Percentiles rank a stretch among this genome's conserved stretches.
Evolutionary conservation across 441 rosid genomes (phyloP).

Genomic region (Euphorbia corollata): DNA sequence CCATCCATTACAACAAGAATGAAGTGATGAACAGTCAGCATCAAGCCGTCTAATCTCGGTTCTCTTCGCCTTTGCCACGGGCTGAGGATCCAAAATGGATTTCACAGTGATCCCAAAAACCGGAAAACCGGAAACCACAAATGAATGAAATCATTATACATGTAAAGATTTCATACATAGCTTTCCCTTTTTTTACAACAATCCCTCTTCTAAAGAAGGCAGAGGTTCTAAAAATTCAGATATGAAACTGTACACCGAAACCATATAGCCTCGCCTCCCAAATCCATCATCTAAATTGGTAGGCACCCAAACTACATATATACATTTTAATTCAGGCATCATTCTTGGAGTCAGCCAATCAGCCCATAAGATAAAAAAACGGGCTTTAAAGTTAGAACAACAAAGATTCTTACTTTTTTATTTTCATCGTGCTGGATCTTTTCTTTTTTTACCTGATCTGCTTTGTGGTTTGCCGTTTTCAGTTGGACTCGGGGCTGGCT

Average conservation of each 20-base stretch:
- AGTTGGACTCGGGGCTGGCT: slow-evolving; percentile 20
- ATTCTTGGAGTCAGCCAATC: background rate
- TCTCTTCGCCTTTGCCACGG: background rate
- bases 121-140: background rate
- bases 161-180: slow-evolving; percentile 7
- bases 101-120: background rate
- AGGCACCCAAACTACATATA: slow-evolving; percentile 21
- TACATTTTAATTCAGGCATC: slow-evolving; percentile 20
- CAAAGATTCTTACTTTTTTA: background rate
- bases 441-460: slow-evolving; percentile 39
- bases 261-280: slow-evolving; percentile 16
- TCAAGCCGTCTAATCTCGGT: background rate
- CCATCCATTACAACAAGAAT: background rate
- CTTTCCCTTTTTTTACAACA: background rate
- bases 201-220: slow-evolving; percentile 12
- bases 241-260: slow-evolving; percentile 15
- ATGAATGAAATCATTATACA: slow-evolving; percentile 17
- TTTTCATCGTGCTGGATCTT: slow-evolving; percentile 24
- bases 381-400: background rate
- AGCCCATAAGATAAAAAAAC: background rate
- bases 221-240: slow-evolving; percentile 10
- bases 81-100: background rate
- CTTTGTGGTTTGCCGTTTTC: slow-evolving; percentile 29
- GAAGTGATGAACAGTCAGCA: background rate
- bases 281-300: slow-evolving; percentile 22